Percentiles rank a stretch among this genome's conserved stretches.
phyloP scores from a whole-genome alignment of 768 basidiomycete genomes.

The Russula abietina region DNA sequence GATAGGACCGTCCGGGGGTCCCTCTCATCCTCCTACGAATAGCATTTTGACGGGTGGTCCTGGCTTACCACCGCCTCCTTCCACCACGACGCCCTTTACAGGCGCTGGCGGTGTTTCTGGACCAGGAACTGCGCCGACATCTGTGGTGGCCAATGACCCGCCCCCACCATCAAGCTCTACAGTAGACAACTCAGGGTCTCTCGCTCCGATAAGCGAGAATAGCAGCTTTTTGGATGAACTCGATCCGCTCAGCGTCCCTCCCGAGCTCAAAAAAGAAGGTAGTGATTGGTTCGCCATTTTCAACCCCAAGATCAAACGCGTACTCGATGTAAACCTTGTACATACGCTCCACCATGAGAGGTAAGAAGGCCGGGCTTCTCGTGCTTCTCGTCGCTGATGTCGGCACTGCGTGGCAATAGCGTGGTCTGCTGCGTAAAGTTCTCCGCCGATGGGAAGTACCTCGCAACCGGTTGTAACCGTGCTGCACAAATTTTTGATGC shows the following conservation, averaged over 20 bases:
- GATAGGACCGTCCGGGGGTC: constrained; percentile 20
- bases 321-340: constrained; percentile 71
- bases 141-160: constrained; percentile 7
- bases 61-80: constrained; percentile 25
- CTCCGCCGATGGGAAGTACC: constrained; percentile 86
- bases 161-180: background rate
- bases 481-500: constrained; percentile 95
- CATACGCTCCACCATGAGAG: constrained; percentile 91
- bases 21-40: constrained; percentile 18
- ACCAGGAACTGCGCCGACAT: constrained; percentile 19
- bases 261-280: constrained; percentile 66
- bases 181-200: constrained; percentile 8
- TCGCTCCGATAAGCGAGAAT: constrained; percentile 24
- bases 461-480: constrained; percentile 95
- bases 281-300: constrained; percentile 87
- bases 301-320: constrained; percentile 72
- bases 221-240: constrained; percentile 44
- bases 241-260: constrained; percentile 41
- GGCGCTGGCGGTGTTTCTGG: constrained; percentile 18
- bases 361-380: constrained; percentile 36
- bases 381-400: constrained; percentile 4
- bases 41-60: constrained; percentile 23
- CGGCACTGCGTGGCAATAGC: constrained; percentile 32
- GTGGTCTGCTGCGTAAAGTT: constrained; percentile 90
- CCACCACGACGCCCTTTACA: constrained; percentile 23